Percentiles rank a stretch among this genome's conserved stretches.
Conservation (phyloP, 2,329 filamentous ascomycete species). For the Didymella glomerata region DNA sequence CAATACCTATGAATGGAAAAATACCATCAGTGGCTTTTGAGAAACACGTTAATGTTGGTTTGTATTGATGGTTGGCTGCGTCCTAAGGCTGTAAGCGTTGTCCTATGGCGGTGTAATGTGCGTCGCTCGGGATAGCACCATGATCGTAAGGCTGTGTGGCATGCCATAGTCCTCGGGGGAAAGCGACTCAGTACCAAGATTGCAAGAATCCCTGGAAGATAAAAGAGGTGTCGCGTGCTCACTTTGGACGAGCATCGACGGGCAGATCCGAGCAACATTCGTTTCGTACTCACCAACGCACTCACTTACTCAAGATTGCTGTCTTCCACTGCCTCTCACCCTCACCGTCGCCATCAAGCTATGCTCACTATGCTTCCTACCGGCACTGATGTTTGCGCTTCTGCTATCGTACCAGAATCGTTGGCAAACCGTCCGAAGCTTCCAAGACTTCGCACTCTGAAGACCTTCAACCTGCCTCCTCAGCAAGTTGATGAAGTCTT, state of each 20-base stretch:
- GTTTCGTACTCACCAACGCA: slow-evolving; percentile 7
- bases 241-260: slow-evolving; percentile 12
- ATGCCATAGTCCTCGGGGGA: slow-evolving; percentile 9
- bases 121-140: background rate
- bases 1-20: slow-evolving; percentile 4
- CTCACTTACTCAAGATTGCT: slow-evolving; percentile 2
- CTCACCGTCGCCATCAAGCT: background rate
- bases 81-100: slow-evolving; percentile 24
- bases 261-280: slow-evolving; percentile 15
- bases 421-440: slow-evolving; percentile 23
- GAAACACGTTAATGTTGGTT: slow-evolving; percentile 9
- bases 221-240: slow-evolving; percentile 31
- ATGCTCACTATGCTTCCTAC: slow-evolving; percentile 28
- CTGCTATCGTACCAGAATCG: slow-evolving; percentile 12
- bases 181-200: background rate
- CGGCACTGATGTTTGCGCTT: slow-evolving; percentile 9
- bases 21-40: slow-evolving; percentile 10
- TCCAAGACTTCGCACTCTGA: slow-evolving; percentile 31
- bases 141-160: slow-evolving; percentile 23
- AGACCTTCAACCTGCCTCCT: slow-evolving; percentile 33
- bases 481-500: slow-evolving; percentile 30
- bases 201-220: slow-evolving; percentile 8
- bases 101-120: slow-evolving; percentile 20
- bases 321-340: background rate
- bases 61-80: slow-evolving; percentile 13